Evolutionary conservation across 2,329 filamentous ascomycete species (phyloP).

Genomic region (Fusarium sp.): DNA sequence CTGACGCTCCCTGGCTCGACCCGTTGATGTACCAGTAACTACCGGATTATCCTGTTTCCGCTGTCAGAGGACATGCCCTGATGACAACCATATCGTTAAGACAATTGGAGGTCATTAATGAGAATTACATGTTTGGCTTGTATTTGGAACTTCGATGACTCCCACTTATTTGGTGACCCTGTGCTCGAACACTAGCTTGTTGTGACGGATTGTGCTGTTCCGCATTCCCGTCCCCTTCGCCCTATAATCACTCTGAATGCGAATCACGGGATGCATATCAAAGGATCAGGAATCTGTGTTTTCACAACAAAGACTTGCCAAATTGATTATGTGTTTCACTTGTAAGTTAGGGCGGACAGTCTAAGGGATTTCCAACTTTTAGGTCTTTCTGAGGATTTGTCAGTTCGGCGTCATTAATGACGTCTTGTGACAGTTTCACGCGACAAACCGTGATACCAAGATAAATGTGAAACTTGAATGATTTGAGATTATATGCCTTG

Average conservation of each 20-base stretch:
- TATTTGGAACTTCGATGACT: neutral
- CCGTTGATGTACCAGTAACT: neutral
- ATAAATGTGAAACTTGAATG: neutral
- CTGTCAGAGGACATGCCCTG: neutral
- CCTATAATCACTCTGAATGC: neutral
- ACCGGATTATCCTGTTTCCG: slow-evolving; percentile 7
- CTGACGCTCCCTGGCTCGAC: neutral
- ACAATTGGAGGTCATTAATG: neutral
- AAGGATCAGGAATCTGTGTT: neutral
- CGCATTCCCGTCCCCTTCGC: slow-evolving; percentile 4
- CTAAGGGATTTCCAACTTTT: neutral
- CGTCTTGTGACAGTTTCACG: neutral
- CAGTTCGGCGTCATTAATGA: neutral
- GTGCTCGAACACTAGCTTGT: neutral
- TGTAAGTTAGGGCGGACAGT: neutral
- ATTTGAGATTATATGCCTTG: neutral
- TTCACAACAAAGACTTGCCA: neutral
- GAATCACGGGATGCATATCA: neutral
- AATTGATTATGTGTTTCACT: neutral
- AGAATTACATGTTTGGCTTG: neutral
- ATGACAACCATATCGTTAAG: neutral
- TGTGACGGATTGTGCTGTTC: neutral
- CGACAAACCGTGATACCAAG: neutral
- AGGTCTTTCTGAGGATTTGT: neutral
- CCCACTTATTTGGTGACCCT: neutral